Evolutionary conservation across 2,329 filamentous ascomycete genomes (phyloP), one percentile per base, ranked within the genome.

Genomic region (Leptographium radiaticola): DNA sequence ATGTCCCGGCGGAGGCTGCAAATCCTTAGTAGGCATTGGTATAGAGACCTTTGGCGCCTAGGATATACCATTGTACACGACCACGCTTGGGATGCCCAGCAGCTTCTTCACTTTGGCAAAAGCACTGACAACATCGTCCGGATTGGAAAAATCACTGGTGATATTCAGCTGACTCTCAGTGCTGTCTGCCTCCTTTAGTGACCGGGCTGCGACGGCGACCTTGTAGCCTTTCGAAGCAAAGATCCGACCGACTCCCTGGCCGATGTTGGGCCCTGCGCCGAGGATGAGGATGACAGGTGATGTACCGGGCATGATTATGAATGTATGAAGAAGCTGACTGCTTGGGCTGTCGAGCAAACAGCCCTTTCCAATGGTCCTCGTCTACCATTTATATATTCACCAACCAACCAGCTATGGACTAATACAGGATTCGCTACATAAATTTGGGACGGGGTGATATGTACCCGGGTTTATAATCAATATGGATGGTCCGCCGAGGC

Each of bases 161-260:
- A 72, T 63, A 42, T 67, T 57, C 18, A 71, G 52, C 43, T 69
- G 58, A 4, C 62, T 56, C 4, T 56, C 52, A 4, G 59, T 60
- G 40, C 57, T 64, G 64, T 25, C 61, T 34, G 63, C 61, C n/a
- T 66, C 62, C 2, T 64, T 62, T 12, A 62, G 49, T 7, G 55
- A 63, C 34, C 71, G 62, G 11, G 70, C 63, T 13, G 65, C 68
- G 6, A 70, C 59, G 11, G 70, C 72, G 33, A 74, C 64, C 54
- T 65, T 66, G 62, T 74, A 74, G 53, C 71, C 71, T 48, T 69
- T 67, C 2, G 61, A 55, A 10, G 67, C 63, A 57, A 74, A 72
- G 9, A 64, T 61, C 15, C 61, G 58, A n/a, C 67, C 66, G 5
- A 70, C 66, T 18, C 61, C 53, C 3, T 63, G 57, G 12, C 70